Base-by-base conservation (phyloP, 129 eudicot genomes). In the Ambrosia trifida region DNA sequence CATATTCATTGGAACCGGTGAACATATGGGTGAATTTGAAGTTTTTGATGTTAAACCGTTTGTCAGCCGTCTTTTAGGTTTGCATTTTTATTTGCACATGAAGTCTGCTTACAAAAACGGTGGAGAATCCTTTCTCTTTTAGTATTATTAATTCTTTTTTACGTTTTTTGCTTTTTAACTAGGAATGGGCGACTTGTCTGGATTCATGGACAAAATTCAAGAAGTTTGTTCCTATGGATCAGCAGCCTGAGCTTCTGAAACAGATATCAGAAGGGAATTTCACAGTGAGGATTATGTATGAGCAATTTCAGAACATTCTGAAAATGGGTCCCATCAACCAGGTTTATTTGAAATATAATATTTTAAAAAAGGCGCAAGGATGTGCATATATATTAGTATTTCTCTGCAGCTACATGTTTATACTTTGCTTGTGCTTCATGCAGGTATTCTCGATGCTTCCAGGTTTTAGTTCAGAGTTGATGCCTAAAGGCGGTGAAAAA, bases 391-490 rank as follows among this genome's bases (percentile, higher is more conserved):
- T 24, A n/a, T n/a, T 33, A 53, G 7, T 38, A 58, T 61, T 33
- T 32, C 61, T 43, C 0, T 70, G 64, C 54, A 28, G 72, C 20
- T 20, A 18, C 19, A 51, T 70, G 45, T 38, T 9, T 63, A 11
- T 31, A 19, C 14, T 54, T 66, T 11, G 36, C 43, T 46, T 70
- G 19, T 47, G 33, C 41, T 40, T 63, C 20, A 32, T 35, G 70
- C 70, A 95, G 99, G 96, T 95, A 7, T 95, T 95, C 82, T 88
- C 97, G 2, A 95, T 95, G 99, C 97, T 95, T 77, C 99, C 99
- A 24, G 99, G 97, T 66, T 95, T 87, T 74, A 95, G 97, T 57
- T 72, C 89, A 0, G 99, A 95, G 85, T 79, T 95, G 74, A 95
- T 95, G 99, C 99, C 99, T 41, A 72, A 90, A 83, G 99, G 97